These are phyloP conservation scores for Alternaria brassicicola DNA, from an alignment of 2,329 filamentous ascomycete genomes.

Conservation along the genomic window DNA sequence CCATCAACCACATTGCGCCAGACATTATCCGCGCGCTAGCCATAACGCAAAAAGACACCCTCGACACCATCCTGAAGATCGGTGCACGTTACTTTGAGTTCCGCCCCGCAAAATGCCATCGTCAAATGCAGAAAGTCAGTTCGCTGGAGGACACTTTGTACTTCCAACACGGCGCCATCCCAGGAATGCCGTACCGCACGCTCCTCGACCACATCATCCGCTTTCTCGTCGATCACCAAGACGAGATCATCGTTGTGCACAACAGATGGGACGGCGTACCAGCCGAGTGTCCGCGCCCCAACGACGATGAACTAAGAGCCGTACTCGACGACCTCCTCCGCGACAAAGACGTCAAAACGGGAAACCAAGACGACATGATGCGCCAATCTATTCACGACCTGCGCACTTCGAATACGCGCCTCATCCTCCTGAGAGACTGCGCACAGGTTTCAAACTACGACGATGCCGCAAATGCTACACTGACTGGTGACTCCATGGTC, in stretches of 20 bases:
- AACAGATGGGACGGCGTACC: slow-evolving; percentile 59
- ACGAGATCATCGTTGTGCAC: slow-evolving; percentile 59
- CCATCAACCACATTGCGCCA: slow-evolving; percentile 40
- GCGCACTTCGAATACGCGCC: slow-evolving; percentile 30
- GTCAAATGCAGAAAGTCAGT: slow-evolving; percentile 45
- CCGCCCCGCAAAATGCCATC: slow-evolving; percentile 57
- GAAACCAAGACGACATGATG: slow-evolving; percentile 38
- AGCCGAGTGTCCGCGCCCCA: slow-evolving; percentile 53
- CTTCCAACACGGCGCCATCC: slow-evolving; percentile 59
- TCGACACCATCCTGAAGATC: slow-evolving; percentile 54
- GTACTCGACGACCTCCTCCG: slow-evolving; percentile 45
- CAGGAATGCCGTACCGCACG: slow-evolving; percentile 56
- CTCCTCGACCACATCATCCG: slow-evolving; percentile 52
- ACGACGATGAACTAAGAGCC: slow-evolving; percentile 50
- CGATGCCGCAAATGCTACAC: slow-evolving; percentile 41
- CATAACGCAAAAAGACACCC: slow-evolving; percentile 59
- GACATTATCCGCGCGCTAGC: slow-evolving; percentile 57
- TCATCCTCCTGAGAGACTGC: slow-evolving; percentile 34
- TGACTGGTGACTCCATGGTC: slow-evolving; percentile 40
- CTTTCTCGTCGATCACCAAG: slow-evolving; percentile 51
- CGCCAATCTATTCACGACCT: slow-evolving; percentile 32
- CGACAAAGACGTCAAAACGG: slow-evolving; percentile 26
- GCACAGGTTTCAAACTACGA: slow-evolving; percentile 43
- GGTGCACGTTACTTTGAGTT: slow-evolving; percentile 62
- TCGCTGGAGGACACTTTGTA: slow-evolving; percentile 56